phyloP scores from a whole-genome alignment of 1,284 basidiomycete genomes.

The Serendipita sp. region DNA sequence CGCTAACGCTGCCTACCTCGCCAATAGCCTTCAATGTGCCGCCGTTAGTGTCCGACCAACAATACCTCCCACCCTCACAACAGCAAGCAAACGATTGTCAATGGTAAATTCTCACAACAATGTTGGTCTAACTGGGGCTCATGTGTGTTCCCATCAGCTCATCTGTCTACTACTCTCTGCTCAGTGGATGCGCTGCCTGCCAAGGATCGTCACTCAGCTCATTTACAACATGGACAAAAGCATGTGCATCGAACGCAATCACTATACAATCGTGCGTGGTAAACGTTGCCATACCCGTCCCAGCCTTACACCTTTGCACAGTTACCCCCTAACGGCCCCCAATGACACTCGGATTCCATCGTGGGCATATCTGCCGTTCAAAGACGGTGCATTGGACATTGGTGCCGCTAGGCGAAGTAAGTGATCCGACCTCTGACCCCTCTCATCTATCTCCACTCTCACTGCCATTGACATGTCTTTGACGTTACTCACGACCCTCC shows the following conservation, averaged over 20 bases:
- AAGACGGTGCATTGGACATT: background rate
- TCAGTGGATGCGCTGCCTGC: background rate
- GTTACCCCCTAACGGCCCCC: background rate
- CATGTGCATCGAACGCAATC: background rate
- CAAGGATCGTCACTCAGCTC: background rate
- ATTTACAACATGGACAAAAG: background rate
- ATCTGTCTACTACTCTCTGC: constrained; percentile 1
- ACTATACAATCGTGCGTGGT: background rate
- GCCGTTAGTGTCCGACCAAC: background rate
- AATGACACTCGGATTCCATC: background rate
- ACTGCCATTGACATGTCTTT: background rate
- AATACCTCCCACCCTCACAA: background rate
- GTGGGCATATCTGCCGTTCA: background rate
- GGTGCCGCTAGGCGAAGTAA: background rate
- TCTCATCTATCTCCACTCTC: background rate
- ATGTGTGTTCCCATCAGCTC: background rate
- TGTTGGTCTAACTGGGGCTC: background rate
- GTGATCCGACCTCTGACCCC: background rate
- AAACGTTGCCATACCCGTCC: background rate
- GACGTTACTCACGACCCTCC: background rate
- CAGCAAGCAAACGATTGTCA: background rate
- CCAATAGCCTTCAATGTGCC: background rate
- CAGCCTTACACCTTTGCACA: background rate
- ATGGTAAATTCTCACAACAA: background rate
- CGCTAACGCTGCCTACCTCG: background rate